These are phyloP conservation scores for Inga laurina DNA, from an alignment of 306 rosid genomes.

Conservation along the genomic window DNA sequence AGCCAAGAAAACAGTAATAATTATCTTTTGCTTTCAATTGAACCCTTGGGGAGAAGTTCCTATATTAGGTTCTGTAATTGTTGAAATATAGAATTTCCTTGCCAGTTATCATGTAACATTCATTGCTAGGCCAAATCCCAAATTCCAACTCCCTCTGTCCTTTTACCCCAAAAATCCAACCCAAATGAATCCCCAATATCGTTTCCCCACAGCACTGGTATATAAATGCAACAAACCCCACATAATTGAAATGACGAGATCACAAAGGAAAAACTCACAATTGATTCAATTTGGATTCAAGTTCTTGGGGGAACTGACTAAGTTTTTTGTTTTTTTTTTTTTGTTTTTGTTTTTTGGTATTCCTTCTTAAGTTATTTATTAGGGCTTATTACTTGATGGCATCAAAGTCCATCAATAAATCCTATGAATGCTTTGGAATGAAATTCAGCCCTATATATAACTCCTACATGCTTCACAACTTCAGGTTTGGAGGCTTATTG, in stretches of 20 bases:
- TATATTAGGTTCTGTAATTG: not conserved
- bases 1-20: not conserved
- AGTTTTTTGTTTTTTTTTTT: too few species aligned
- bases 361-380: too few species aligned
- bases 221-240: not conserved
- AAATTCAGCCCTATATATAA: too few species aligned
- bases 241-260: not conserved
- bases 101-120: not conserved
- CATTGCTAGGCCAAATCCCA: not conserved
- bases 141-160: not conserved
- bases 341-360: too few species aligned
- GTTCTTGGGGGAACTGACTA: too few species aligned
- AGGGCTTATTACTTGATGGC: too few species aligned
- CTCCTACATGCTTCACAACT: too few species aligned
- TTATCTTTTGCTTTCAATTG: not conserved
- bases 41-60: not conserved
- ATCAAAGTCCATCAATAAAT: too few species aligned
- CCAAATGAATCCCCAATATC: not conserved
- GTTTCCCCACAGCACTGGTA: not conserved
- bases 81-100: not conserved
- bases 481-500: too few species aligned
- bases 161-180: not conserved
- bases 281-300: too few species aligned
- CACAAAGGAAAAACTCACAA: not conserved
- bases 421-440: too few species aligned